Evolutionary conservation across 495 filamentous ascomycete species (phyloP).

Genomic region (Rostrohypoxylon terebratum): DNA sequence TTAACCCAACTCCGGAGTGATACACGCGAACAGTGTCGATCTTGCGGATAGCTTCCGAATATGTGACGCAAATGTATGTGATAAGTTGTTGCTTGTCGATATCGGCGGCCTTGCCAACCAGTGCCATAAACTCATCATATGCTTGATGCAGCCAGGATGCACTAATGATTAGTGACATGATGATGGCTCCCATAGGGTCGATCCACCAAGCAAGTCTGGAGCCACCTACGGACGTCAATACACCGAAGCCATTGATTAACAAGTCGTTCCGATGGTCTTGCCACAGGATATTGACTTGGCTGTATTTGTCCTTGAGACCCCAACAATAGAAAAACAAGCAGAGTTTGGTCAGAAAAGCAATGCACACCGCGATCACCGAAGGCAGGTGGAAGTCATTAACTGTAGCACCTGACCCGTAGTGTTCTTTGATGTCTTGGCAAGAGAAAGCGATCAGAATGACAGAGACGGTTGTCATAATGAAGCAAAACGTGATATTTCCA

Average conservation of each 20-base stretch:
- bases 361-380: conserved; percentile 85
- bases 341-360: conserved; percentile 88
- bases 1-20: conserved; percentile 87
- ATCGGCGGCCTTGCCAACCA: conserved; percentile 88
- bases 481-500: conserved; percentile 97
- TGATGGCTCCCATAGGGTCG: conserved; percentile 90
- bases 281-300: conserved; percentile 92
- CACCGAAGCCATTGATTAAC: conserved; percentile 90
- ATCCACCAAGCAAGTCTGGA: conserved; percentile 93
- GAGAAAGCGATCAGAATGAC: conserved; percentile 92
- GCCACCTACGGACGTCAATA: conserved; percentile 88
- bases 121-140: conserved; percentile 87
- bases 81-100: conserved; percentile 91
- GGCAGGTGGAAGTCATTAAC: conserved; percentile 79
- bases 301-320: conserved; percentile 85
- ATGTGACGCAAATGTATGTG: conserved; percentile 96
- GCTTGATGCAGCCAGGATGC: conserved; percentile 85
- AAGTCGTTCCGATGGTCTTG: conserved; percentile 90
- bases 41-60: conserved; percentile 78
- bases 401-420: conserved; percentile 53
- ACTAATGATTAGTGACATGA: conserved; percentile 81
- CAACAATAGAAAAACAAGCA: conserved; percentile 91
- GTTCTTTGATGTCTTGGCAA: conserved; percentile 70
- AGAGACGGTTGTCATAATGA: conserved; percentile 93
- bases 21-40: conserved; percentile 97